Evolutionary conservation across 2,329 filamentous ascomycete genomes (phyloP), one percentile per base, ranked within the genome.

Genomic region (Botrytis sinoallii): DNA sequence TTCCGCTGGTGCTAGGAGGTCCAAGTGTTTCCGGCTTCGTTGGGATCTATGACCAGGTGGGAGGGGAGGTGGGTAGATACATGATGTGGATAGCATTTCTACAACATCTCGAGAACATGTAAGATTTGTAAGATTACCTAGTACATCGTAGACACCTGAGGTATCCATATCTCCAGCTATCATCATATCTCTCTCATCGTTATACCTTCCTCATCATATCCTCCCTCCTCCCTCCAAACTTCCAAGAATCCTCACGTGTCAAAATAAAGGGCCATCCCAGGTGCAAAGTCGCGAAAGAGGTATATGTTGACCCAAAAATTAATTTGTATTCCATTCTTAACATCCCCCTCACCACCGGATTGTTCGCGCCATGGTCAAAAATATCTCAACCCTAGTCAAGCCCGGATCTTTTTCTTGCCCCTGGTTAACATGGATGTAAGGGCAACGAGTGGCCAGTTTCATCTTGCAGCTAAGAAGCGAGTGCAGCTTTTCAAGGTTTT

Each of bases 391-490:
- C 60, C 60, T 10, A 25, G 63, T 48, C 61, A 16, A 64, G 52
- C 25, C 60, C 38, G 61, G 61, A 44, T 64, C 38, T 42, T 42
- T 25, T 42, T n/a, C 40, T 8, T 18, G 22, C n/a, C 60, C 61
- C 38, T 29, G 38, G 40, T 12, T 67, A 52, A 16, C 20, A 18
- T n/a, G 44, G 14, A 38, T 38, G 64, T 20, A 67, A 40, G 64
- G 64, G 64, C 48, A 55, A 29, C 16, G 44, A 67, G 7, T 67
- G 65, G 65, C 7, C 65, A 52, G 65, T 67, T 67, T 67, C 65
- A 67, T 40, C 44, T 44, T 22, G 40, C 16, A 46, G n/a, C 40
- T n/a, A 55, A 55, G 32, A 55, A n/a, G 44, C 42, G 32, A 67
- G 20, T 38, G 25, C 44, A 66, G 64, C 64, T 52, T 38, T 38